Evolutionary conservation across 257 asterid species (phyloP).

Genomic region (Solanum neorickii): DNA sequence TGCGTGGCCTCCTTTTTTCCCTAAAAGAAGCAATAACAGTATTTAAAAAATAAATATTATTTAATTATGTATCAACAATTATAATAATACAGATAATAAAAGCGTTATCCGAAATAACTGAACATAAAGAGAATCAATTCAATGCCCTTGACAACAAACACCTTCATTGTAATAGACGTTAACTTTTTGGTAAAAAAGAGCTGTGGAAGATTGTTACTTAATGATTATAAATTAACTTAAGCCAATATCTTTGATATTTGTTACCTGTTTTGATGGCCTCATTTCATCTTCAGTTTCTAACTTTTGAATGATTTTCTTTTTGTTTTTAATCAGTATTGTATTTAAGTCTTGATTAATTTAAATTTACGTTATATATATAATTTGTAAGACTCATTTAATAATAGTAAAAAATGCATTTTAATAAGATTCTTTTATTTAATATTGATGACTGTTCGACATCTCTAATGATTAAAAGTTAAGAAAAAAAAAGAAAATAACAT

Average conservation of each 20-base stretch:
- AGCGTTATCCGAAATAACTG: not conserved
- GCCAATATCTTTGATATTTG: not conserved
- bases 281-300: not conserved
- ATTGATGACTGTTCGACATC: rapidly evolving
- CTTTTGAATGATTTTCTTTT: not conserved
- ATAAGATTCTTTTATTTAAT: not conserved
- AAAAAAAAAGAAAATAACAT: no score
- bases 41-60: no score
- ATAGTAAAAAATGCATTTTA: not conserved
- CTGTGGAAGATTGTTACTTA: not conserved
- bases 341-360: not conserved
- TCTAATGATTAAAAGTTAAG: not conserved
- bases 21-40: no score
- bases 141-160: not conserved
- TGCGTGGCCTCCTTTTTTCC: not conserved
- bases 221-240: not conserved
- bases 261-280: not conserved
- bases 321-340: not conserved
- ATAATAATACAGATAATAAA: no score
- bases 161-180: not conserved
- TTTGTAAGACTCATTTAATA: no score
- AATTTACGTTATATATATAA: not conserved
- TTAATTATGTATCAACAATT: no score
- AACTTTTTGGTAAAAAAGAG: not conserved
- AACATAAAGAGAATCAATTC: not conserved